A percentile compares a stretch with the other conserved stretches of the same genome.
These are phyloP conservation scores for Phialemoniopsis sp. DNA, from an alignment of 2,329 filamentous ascomycete species.

Conservation along the genomic window DNA sequence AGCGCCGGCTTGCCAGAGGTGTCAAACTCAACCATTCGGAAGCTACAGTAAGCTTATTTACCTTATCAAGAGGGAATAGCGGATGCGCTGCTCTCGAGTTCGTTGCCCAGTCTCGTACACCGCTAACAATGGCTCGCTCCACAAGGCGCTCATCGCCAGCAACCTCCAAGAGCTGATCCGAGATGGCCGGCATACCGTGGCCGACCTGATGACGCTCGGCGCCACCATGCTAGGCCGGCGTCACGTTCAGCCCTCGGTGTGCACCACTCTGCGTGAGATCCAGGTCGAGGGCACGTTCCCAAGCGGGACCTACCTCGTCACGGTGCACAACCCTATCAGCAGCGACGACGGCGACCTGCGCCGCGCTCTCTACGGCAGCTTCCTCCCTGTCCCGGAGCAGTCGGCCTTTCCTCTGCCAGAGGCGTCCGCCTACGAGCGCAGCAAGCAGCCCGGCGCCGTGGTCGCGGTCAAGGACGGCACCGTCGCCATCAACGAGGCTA, in stretches of 20 bases:
- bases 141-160: slow-evolving; percentile 73
- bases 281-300: slow-evolving; percentile 94
- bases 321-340: slow-evolving; percentile 84
- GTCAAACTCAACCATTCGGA: slow-evolving; percentile 88
- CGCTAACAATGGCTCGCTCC: slow-evolving; percentile 5
- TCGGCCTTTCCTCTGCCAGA: slow-evolving; percentile 64
- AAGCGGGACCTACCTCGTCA: slow-evolving; percentile 88
- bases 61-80: background rate
- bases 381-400: slow-evolving; percentile 72
- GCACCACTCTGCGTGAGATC: slow-evolving; percentile 73
- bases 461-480: slow-evolving; percentile 63
- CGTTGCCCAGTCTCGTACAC: background rate
- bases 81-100: background rate
- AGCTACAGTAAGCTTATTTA: slow-evolving; percentile 57
- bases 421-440: slow-evolving; percentile 60
- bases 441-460: slow-evolving; percentile 75
- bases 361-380: slow-evolving; percentile 87
- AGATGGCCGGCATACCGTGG: slow-evolving; percentile 88
- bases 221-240: slow-evolving; percentile 89
- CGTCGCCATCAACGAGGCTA: slow-evolving; percentile 68
- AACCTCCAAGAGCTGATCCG: slow-evolving; percentile 95
- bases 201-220: slow-evolving; percentile 89
- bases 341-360: slow-evolving; percentile 81
- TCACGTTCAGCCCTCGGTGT: slow-evolving; percentile 82
- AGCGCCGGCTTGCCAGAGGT: slow-evolving; percentile 81